Evolutionary conservation across 179 eudicot genomes (phyloP), one percentile per base, ranked within the genome.

Genomic region (Spinacia oleracea): DNA sequence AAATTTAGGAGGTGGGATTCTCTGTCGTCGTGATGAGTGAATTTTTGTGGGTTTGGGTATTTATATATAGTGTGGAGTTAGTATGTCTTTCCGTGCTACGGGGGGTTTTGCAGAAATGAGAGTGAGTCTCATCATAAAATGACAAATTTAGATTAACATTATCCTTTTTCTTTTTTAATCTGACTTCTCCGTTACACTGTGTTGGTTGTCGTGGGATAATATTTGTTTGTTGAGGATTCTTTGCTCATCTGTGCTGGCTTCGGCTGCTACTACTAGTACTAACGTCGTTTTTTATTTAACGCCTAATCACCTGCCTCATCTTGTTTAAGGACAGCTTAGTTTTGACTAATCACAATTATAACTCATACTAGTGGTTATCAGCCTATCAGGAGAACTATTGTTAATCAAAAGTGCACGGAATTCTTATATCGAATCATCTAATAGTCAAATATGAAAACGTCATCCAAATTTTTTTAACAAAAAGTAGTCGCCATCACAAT

Each of bases 181-280:
- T 58, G 4, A 6, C 46, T 45, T 60, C 9, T 70, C 29, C 11
- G 29, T 43, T 25, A 34, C 18, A 23, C 11, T 67, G 38, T 27
- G 8, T 27, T 18, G 43, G 43, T 50, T 65, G 71, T 58, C 34
- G 45, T 46, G 63, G n/a, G 58, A 27, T 68, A 56, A 58, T 62
- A 9, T 38, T 67, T 72, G 77, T 73, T 81, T 66, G 84, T 81
- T 77, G 81, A 42, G 70, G 81, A 78, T 73, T 82, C 78, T 58
- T 72, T 82, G 77, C 66, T 64, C 63, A 18, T 59, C 21, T 69
- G 21, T 75, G 72, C 75, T 76, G 76, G 67, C 69, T 73, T 62
- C 34, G 9, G 29, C 29, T 53, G 48, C n/a, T 42, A 25, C 46
- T 38, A 0, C 40, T 38, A 38, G 4, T 50, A 9, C 21, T 15